A percentile compares a stretch with the other conserved stretches of the same genome.
Evolutionary conservation across 2,329 filamentous ascomycete genomes (phyloP).

Genomic region (Trichocomaceae sp.): DNA sequence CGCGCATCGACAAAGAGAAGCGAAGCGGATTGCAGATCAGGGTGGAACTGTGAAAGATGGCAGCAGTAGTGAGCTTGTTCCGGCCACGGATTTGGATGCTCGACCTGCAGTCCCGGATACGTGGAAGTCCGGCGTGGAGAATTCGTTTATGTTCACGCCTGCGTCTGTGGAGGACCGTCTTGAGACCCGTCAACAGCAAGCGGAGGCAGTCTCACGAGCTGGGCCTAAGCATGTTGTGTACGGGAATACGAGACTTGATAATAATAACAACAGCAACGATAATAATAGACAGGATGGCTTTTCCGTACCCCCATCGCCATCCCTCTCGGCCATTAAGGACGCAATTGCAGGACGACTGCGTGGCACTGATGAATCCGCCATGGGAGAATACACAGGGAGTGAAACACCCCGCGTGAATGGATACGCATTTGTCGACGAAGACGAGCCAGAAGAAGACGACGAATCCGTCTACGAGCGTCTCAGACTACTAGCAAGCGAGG

Average conservation of each 20-base stretch:
- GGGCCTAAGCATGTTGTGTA: slow-evolving; percentile 73
- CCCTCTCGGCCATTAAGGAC: slow-evolving; percentile 74
- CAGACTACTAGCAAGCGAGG: slow-evolving; percentile 25
- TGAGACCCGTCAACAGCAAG: slow-evolving; percentile 58
- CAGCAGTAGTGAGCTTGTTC: slow-evolving; percentile 45
- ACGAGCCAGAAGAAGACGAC: slow-evolving; percentile 43
- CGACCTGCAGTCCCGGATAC: slow-evolving; percentile 70
- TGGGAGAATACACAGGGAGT: slow-evolving; percentile 52
- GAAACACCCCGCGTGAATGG: slow-evolving; percentile 90
- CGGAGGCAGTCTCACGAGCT: slow-evolving; percentile 64
- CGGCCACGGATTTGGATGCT: slow-evolving; percentile 57
- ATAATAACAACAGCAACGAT: neutral
- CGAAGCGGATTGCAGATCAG: slow-evolving; percentile 64
- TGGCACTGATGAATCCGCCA: slow-evolving; percentile 48
- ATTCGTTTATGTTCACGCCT: slow-evolving; percentile 74
- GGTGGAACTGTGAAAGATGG: slow-evolving; percentile 57
- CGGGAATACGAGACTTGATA: slow-evolving; percentile 67
- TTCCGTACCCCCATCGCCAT: slow-evolving; percentile 64
- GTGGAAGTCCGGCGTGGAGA: slow-evolving; percentile 69
- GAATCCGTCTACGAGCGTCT: slow-evolving; percentile 36
- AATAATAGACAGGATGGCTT: slow-evolving; percentile 21
- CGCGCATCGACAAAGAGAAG: slow-evolving; percentile 48
- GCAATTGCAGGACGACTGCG: slow-evolving; percentile 70
- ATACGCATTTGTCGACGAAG: slow-evolving; percentile 89
- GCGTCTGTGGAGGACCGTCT: slow-evolving; percentile 46